Evolutionary conservation across 106 monocot genomes (phyloP), one percentile per base, ranked within the genome.

Genomic region (Ottelia alismoides): DNA sequence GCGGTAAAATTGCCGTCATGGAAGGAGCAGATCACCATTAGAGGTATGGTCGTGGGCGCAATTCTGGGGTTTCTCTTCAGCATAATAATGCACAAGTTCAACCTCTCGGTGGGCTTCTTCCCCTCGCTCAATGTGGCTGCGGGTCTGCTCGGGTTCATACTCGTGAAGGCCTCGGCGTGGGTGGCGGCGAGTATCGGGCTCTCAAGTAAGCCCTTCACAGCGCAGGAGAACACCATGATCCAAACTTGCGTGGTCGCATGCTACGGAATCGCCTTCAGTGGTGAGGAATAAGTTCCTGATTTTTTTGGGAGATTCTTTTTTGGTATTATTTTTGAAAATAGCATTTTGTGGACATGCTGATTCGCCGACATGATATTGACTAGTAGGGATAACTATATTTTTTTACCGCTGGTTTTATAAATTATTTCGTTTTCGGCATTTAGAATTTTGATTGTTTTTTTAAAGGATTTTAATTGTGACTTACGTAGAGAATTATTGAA

Each of bases 181-280:
- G 6, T 30, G 54, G 29, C 30, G 19, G 19, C 12, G 3, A 24
- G 29, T 11, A 20, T 30, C 28, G 54, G 54, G 1, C 2, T 55
- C 11, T 5, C n/a, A 11, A 18, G 19, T 6, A 27, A 12, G 29
- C 54, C 28, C 54, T 55, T 55, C 54, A 55, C 54, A n/a, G 29
- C 14, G 3, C 54, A 55, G 54, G 54, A 55, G 54, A 55, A 55
- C 51, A 25, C 51, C 20, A 25, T 51, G 9, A 25, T 51, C 24
- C 51, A 51, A 11, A 51, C 51, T 11, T 55, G 54, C 29, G 54
- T 20, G 16, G 27, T 26, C 54, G 54, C 54, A 1, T 55, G 28
- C 21, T 55, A 27, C 29, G 21, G 28, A 27, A 11, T 55, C 21
- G 54, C 54, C 1, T 4, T 55, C 19, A 20, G 54, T n/a, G 54